Conservation (phyloP, 2,329 filamentous ascomycete species). For the Colletotrichum lindemuthianum region DNA sequence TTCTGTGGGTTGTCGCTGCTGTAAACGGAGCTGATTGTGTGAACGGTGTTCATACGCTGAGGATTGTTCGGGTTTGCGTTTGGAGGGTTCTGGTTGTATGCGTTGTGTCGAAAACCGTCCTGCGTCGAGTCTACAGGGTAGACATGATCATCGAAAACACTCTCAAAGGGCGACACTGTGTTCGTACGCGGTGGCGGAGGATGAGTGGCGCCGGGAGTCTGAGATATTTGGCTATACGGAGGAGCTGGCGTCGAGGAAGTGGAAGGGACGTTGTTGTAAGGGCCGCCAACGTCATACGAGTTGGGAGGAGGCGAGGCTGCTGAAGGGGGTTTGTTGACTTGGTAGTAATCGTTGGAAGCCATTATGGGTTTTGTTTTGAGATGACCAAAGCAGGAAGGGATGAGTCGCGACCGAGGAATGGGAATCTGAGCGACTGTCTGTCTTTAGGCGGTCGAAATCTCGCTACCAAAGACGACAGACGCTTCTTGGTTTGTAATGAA, state of each 20-base stretch:
- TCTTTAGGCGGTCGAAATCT: conserved; percentile 29
- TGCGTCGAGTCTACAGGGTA: conserved; percentile 64
- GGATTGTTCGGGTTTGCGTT: conserved; percentile 37
- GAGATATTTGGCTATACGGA: conserved; percentile 44
- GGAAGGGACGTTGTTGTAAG: conserved; percentile 54
- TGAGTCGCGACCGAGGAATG: conserved; percentile 17
- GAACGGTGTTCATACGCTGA: conserved; percentile 39
- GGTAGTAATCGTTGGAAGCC: conserved; percentile 75
- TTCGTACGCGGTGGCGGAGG: conserved; percentile 47
- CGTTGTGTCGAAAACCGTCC: conserved; percentile 40
- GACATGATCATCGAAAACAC: conserved; percentile 74
- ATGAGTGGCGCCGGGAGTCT: conserved; percentile 31
- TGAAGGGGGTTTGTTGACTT: conserved; percentile 51
- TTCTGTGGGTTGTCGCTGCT: conserved; percentile 22
- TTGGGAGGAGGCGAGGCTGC: conserved; percentile 50
- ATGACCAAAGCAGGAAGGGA: conserved; percentile 10
- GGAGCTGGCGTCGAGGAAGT: conserved; percentile 50
- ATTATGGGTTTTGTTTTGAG: conserved; percentile 51
- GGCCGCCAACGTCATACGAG: conserved; percentile 51
- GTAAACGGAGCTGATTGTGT: conserved; percentile 27
- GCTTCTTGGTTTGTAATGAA: conserved; percentile 13
- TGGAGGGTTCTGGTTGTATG: conserved; percentile 35
- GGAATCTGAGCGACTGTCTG: conserved; percentile 19
- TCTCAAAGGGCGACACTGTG: conserved; percentile 68
- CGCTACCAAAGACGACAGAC: conserved; percentile 29